Base-by-base conservation (phyloP, 1,284 basidiomycete genomes). In the Microbotryum saponariae region DNA sequence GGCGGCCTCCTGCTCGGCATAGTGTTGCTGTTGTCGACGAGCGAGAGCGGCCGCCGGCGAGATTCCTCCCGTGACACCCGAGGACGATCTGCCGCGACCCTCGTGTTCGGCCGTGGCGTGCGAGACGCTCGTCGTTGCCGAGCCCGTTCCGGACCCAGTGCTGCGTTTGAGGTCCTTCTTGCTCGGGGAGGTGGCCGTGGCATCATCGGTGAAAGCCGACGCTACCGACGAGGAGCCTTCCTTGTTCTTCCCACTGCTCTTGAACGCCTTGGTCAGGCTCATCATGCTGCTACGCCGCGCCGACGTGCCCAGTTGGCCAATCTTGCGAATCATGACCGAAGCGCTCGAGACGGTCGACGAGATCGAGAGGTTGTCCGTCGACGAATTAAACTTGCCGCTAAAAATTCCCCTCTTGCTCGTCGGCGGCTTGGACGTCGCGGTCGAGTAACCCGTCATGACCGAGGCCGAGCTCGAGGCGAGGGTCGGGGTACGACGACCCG, bases 331-430 rank as follows among this genome's bases (percentile, higher is more conserved):
- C 85, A 98, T 96, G 75, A 97, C 88, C 61, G 88, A 91, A 9
- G 93, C 94, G 59, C 89, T 91, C 65, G 88, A 91, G 70, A 97
- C 93, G 50, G 94, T 97, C n/a, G 90, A 94, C 37, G 88, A 89
- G 56, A 98, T 84, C 42, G 91, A 96, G 66, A 98, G 94, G 76
- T 98, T 98, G 76, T 98, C 93, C 51, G 92, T 96, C 60, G 88
- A 91, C 54, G 88, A 86, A 75, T 98, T 97, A 72, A 91, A 79
- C 69, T 88, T 86, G 68, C 88, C 85, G 76, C 92, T 94, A 81
- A 98, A 93, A 66, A 94, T 75, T 49, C 70, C 61, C 29, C 62
- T 59, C 25, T 29, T 23, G 44, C 23, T 56, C 50, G 66, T 56
- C 0, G 60, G 59, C 33, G 63, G 63, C 20, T 42, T 42, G 14